These are phyloP conservation scores for Oryza glumipatula DNA, from an alignment of 176 grass and related monocot genomes.

Conservation along the genomic window DNA sequence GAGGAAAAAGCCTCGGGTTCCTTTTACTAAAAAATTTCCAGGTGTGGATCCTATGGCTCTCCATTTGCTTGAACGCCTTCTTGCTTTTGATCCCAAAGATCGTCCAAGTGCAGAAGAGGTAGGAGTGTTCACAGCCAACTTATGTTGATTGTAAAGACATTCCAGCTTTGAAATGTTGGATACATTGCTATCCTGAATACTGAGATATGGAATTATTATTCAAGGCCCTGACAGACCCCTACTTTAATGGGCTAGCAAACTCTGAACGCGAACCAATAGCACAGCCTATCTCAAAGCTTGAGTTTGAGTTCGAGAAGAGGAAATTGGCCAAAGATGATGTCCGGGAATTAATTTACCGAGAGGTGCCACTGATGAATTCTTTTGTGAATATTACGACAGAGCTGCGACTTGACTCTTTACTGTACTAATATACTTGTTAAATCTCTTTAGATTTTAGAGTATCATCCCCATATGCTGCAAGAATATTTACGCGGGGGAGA, in stretches of 20 bases:
- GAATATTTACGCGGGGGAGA: constrained; percentile 90
- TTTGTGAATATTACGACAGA: neutral
- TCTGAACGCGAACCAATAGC: constrained; percentile 77
- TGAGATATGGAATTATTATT: constrained; percentile 45
- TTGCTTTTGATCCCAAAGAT: constrained; percentile 94
- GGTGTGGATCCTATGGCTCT: constrained; percentile 77
- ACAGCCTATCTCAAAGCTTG: constrained; percentile 90
- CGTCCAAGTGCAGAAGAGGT: constrained; percentile 84
- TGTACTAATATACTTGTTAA: constrained; percentile 11
- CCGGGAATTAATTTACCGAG: constrained; percentile 95
- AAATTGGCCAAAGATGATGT: constrained; percentile 97
- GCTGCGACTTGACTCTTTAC: neutral
- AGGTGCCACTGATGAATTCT: constrained; percentile 56
- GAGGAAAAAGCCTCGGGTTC: constrained; percentile 73
- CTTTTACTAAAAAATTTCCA: constrained; percentile 83
- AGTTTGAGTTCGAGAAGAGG: constrained; percentile 97
- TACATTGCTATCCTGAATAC: constrained; percentile 35
- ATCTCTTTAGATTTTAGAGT: constrained; percentile 87
- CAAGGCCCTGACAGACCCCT: constrained; percentile 83
- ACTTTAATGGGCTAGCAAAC: constrained; percentile 88
- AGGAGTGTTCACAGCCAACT: constrained; percentile 28
- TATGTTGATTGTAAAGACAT: constrained; percentile 17
- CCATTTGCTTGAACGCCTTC: constrained; percentile 75
- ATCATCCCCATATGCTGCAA: constrained; percentile 98
- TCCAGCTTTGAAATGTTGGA: constrained; percentile 26